Conservation (phyloP, 2,329 filamentous ascomycete species). For the Alternaria sp. region DNA sequence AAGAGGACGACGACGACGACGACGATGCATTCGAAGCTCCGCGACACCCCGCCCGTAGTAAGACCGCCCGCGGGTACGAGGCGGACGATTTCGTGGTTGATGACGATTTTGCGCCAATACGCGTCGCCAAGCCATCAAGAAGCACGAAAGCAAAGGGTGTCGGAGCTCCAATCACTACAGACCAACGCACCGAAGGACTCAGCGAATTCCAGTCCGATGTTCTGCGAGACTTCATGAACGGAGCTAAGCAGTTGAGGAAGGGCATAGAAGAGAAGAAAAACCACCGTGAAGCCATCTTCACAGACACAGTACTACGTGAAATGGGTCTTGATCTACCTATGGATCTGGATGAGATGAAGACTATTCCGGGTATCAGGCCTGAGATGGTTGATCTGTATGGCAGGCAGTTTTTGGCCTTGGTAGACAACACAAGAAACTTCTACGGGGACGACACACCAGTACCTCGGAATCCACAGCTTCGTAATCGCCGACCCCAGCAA, state of each 20-base stretch:
- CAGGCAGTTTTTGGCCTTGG: conserved; percentile 64
- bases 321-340: conserved; percentile 76
- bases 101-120: conserved; percentile 56
- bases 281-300: conserved; percentile 67
- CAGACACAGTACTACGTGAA: conserved; percentile 70
- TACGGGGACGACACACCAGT: conserved; percentile 26
- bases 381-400: conserved; percentile 70
- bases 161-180: conserved; percentile 65
- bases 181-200: conserved; percentile 61
- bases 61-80: conserved; percentile 44
- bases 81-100: conserved; percentile 48
- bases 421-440: conserved; percentile 49
- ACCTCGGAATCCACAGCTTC: conserved; percentile 17
- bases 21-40: conserved; percentile 35
- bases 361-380: conserved; percentile 67
- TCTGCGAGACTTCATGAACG: conserved; percentile 68
- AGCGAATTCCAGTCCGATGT: conserved; percentile 67
- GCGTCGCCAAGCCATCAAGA: conserved; percentile 43
- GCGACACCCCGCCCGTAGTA: conserved; percentile 22
- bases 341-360: conserved; percentile 66
- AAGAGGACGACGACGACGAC: conserved; percentile 35
- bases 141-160: conserved; percentile 49
- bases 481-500: conserved; percentile 21
- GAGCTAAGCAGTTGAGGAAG: conserved; percentile 67
- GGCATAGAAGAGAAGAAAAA: conserved; percentile 66